Evolutionary conservation across 176 grass and related monocot species (phyloP).

Genomic region (Elaeis guineensis): DNA sequence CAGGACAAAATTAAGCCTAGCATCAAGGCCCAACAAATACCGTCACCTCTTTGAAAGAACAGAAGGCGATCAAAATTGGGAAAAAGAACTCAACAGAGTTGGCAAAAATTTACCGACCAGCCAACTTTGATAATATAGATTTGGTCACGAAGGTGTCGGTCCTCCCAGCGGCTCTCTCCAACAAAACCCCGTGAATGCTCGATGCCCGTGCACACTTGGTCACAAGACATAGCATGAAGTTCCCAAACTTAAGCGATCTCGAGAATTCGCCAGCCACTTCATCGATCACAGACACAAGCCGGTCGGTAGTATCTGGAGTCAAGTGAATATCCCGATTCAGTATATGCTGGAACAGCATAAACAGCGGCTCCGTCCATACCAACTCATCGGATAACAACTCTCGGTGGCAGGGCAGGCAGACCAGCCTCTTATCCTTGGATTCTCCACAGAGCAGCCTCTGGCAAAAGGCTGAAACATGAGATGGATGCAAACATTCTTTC

Average conservation of each 20-base stretch:
- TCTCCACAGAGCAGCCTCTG: conserved; percentile 54
- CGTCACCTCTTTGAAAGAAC: too few species aligned
- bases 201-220: conserved; percentile 38
- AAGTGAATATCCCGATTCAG: conserved; percentile 59
- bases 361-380: conserved; percentile 68
- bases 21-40: too few species aligned
- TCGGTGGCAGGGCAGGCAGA: conserved; percentile 53
- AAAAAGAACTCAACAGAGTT: conserved; percentile 6
- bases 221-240: conserved; percentile 57
- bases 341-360: conserved; percentile 58
- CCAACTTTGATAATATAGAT: conserved; percentile 65
- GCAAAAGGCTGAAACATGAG: conserved; percentile 65
- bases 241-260: conserved; percentile 67
- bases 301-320: conserved; percentile 34
- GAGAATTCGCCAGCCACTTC: conserved; percentile 39
- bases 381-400: conserved; percentile 28
- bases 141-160: conserved; percentile 69
- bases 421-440: conserved; percentile 17
- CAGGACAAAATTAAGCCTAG: too few species aligned
- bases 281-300: conserved; percentile 48
- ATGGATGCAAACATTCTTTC: conserved; percentile 69
- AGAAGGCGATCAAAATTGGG: not conserved
- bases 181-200: conserved; percentile 35
- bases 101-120: conserved; percentile 24
- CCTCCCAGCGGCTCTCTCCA: conserved; percentile 48